Evolutionary conservation across 768 basidiomycete genomes (phyloP), one percentile per base, ranked within the genome.

Genomic region (Phylloporus arenicola): DNA sequence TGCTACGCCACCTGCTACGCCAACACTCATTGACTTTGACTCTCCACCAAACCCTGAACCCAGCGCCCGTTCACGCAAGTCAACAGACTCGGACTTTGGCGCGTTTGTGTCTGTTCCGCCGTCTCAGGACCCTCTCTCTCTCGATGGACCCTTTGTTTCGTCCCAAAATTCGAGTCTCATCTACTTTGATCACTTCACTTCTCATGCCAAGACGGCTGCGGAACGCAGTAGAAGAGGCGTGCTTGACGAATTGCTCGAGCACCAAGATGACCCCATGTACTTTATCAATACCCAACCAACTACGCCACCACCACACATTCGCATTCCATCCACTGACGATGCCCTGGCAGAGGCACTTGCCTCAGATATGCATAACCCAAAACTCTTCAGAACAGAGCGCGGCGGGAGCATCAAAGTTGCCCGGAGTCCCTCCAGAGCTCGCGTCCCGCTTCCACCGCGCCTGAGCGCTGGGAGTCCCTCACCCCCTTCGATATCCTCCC

Each of bases 201-300:
- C 78, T 43, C 74, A 74, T 30, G 83, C 86, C 11, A 82, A 74
- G 58, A 68, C 68, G 0, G 76, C 81, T 10, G 72, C 77, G 0
- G 78, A 80, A 45, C 72, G 70, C 34, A 81, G 75, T 44, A 71
- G 78, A 52, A 74, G 73, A 48, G 72, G 68, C 20, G 68, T 88
- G 6, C 68, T 88, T 43, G 78, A 84, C 40, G 86, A 89, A 60
- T 64, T 88, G 31, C 61, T 88, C 33, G 57, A 74, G 51, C 79
- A 84, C 52, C 78, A 88, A 64, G 82, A 86, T 45, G 85, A 88
- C 62, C 85, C 85, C 1, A 63, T 87, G 57, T 84, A 82, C 60
- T 84, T 81, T 71, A 50, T 80, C 49, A 40, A 61, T 48, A n/a
- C 53, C 54, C 50, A 51, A 47, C 11, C 52, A n/a, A 14, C 50